Conservation (phyloP, 108 stramenopile genomes). For the Discostella pseudostelligera region DNA sequence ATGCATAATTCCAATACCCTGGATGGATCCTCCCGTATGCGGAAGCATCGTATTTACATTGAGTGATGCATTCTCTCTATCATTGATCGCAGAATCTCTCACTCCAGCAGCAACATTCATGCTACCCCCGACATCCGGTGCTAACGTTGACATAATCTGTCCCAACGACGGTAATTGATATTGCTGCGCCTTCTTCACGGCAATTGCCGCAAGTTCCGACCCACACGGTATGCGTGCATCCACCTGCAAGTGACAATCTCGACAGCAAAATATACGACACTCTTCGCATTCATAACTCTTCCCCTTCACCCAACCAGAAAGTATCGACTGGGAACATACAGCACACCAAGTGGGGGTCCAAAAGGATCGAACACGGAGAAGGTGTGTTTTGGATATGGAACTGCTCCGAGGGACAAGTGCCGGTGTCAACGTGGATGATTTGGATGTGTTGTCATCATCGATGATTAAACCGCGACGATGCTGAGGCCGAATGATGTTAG, state of each 20-base stretch:
- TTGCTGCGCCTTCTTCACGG: conserved; percentile 55
- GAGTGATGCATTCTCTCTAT: neutral
- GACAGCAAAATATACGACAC: conserved; percentile 71
- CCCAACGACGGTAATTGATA: conserved; percentile 57
- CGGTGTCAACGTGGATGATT: conserved; percentile 40
- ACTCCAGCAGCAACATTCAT: conserved; percentile 1
- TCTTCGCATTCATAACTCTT: conserved; percentile 72
- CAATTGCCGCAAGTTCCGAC: conserved; percentile 52
- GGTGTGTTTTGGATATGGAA: conserved; percentile 49
- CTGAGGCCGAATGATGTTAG: conserved; percentile 25
- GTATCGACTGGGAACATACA: conserved; percentile 47
- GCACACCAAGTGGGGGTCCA: conserved; percentile 64
- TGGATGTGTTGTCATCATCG: conserved; percentile 43
- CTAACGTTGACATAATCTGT: conserved; percentile 49
- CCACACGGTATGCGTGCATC: conserved; percentile 77
- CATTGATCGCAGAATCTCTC: neutral
- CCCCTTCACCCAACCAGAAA: conserved; percentile 50
- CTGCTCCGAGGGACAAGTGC: conserved; percentile 25
- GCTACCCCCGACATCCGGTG: conserved; percentile 25
- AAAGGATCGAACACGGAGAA: conserved; percentile 59
- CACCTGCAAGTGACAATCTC: conserved; percentile 79
- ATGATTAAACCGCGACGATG: conserved; percentile 14
- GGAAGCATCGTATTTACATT: neutral
- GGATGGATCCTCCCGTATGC: conserved; percentile 19
- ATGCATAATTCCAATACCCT: conserved; percentile 61